phyloP scores from a whole-genome alignment of 768 basidiomycete genomes.

The Calocybe indica region DNA sequence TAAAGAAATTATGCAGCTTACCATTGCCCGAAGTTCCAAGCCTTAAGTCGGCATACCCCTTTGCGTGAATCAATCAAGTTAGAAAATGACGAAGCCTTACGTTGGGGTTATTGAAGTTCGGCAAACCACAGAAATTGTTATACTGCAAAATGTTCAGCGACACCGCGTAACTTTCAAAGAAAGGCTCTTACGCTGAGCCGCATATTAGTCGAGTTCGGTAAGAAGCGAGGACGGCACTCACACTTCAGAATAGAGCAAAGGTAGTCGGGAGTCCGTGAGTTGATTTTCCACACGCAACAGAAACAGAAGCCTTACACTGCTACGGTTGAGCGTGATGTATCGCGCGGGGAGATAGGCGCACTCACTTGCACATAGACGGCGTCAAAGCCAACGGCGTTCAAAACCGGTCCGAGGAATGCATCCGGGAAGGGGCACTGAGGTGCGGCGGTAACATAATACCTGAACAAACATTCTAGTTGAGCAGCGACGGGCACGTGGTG shows the following conservation, averaged over 20 bases:
- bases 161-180: background rate
- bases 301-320: background rate
- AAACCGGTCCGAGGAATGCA: conserved; percentile 42
- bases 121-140: conserved; percentile 22
- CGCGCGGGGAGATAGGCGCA: conserved; percentile 10
- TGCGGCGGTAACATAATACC: conserved; percentile 51
- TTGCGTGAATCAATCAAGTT: background rate
- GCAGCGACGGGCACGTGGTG: background rate
- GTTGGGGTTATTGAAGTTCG: conserved; percentile 33
- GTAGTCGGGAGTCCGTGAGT: background rate
- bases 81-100: conserved; percentile 16
- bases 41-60: conserved; percentile 13
- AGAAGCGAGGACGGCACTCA: background rate
- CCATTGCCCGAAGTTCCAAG: conserved; percentile 46
- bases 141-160: conserved; percentile 1
- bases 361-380: conserved; percentile 64
- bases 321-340: background rate
- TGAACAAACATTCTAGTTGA: conserved; percentile 11
- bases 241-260: conserved; percentile 8
- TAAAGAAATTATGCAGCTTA: conserved; percentile 8
- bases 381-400: conserved; percentile 58
- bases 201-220: background rate
- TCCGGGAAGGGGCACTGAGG: conserved; percentile 61
- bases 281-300: conserved; percentile 6
- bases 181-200: conserved; percentile 6